A percentile compares a stretch with the other conserved stretches of the same genome.
Conservation (phyloP, 129 eudicot species). For the Artemisia tridentata region DNA sequence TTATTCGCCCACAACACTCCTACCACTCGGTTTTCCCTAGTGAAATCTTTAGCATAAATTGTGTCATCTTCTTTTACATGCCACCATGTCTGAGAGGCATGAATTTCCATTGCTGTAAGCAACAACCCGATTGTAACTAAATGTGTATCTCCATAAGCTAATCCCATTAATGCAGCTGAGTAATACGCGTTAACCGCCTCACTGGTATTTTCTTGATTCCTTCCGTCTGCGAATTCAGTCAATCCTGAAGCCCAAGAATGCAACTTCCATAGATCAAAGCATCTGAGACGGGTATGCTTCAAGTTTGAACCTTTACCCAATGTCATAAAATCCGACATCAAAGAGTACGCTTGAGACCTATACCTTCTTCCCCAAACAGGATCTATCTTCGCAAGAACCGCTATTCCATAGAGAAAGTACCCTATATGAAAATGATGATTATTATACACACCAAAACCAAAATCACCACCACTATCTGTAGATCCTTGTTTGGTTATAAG, state of each 20-base stretch:
- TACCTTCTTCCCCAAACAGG: constrained; percentile 75
- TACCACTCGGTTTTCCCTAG: constrained; percentile 61
- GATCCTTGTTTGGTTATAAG: constrained; percentile 79
- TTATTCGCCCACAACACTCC: constrained; percentile 89
- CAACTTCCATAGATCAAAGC: constrained; percentile 79
- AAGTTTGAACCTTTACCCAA: constrained; percentile 39
- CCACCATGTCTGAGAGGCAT: constrained; percentile 82
- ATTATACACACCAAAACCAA: constrained; percentile 81
- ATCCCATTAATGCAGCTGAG: constrained; percentile 84
- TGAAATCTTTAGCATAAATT: constrained; percentile 58
- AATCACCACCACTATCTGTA: constrained; percentile 74
- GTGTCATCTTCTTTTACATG: constrained; percentile 61
- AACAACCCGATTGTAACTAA: constrained; percentile 65
- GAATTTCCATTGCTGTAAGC: constrained; percentile 70
- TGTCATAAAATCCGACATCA: constrained; percentile 82
- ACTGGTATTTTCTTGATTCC: constrained; percentile 90
- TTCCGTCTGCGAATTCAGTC: constrained; percentile 73
- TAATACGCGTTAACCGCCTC: constrained; percentile 90
- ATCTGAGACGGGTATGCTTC: constrained; percentile 62
- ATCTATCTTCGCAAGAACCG: constrained; percentile 78
- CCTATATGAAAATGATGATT: constrained; percentile 92
- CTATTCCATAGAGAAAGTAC: constrained; percentile 65
- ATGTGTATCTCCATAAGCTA: constrained; percentile 83
- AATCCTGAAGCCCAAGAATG: constrained; percentile 93
- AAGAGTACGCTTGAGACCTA: constrained; percentile 63